A percentile compares a stretch with the other conserved stretches of the same genome.
phyloP scores from a whole-genome alignment of 2,329 filamentous ascomycete species.

The Hortaea sp. region DNA sequence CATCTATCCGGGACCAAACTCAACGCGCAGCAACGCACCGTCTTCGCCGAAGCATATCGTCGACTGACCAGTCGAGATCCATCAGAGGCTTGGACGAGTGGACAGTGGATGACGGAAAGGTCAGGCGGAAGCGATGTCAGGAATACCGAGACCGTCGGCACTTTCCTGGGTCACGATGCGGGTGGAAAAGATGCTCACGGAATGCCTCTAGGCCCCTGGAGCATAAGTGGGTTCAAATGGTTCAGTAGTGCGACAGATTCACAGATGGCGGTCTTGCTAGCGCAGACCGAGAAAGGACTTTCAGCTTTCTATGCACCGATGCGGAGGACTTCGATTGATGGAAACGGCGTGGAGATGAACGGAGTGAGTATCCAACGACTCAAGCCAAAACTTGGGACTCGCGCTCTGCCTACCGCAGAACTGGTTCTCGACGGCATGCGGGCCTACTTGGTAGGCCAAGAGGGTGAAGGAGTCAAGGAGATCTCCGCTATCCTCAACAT shows the following conservation, averaged over 20 bases:
- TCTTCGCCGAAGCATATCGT: neutral
- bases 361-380: conserved; percentile 58
- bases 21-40: neutral
- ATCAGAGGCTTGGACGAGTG: conserved; percentile 54
- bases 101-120: conserved; percentile 71
- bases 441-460: conserved; percentile 51
- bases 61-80: neutral
- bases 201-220: conserved; percentile 1
- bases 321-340: conserved; percentile 30
- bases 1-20: neutral
- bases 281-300: conserved; percentile 45
- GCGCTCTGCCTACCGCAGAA: conserved; percentile 61
- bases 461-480: conserved; percentile 57
- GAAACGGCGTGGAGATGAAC: conserved; percentile 34
- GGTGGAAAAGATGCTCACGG: neutral
- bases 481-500: conserved; percentile 9
- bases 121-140: conserved; percentile 60
- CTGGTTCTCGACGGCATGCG: conserved; percentile 42
- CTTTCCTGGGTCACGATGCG: neutral
- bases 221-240: conserved; percentile 60
- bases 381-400: conserved; percentile 64
- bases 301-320: conserved; percentile 56
- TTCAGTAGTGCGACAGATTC: conserved; percentile 59
- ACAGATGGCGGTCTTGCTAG: conserved; percentile 54
- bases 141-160: conserved; percentile 50